A percentile compares a stretch with the other conserved stretches of the same genome.
These are phyloP conservation scores for Gonium pectorale DNA, from an alignment of 139 green algal genomes.

Conservation along the genomic window DNA sequence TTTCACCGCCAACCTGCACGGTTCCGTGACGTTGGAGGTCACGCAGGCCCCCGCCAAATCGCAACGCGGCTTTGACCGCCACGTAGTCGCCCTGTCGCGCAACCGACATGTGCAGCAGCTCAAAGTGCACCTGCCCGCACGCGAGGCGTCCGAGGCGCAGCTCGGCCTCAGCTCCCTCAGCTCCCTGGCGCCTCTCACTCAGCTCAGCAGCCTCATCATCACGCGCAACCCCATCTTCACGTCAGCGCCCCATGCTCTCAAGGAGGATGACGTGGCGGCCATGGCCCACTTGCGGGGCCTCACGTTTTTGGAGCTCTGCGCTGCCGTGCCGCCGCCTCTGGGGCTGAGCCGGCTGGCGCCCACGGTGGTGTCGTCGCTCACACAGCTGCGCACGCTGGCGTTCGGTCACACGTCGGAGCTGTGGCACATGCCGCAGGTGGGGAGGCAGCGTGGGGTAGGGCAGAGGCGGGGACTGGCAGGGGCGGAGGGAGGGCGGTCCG, in stretches of 20 bases:
- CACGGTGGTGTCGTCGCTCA: neutral
- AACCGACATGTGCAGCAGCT: conserved; percentile 36
- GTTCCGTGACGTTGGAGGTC: conserved; percentile 30
- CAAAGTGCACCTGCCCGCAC: conserved; percentile 18
- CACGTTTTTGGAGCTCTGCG: conserved; percentile 36
- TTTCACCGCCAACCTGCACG: conserved; percentile 21
- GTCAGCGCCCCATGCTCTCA: conserved; percentile 2
- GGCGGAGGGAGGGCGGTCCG: neutral
- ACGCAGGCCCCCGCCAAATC: neutral
- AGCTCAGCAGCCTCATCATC: conserved; percentile 12
- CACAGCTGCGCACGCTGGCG: conserved; percentile 30
- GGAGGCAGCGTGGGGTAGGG: neutral
- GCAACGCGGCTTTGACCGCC: conserved; percentile 34
- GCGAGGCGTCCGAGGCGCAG: conserved; percentile 1
- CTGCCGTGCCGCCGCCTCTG: conserved; percentile 23
- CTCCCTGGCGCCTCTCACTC: neutral
- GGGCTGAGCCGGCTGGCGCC: neutral
- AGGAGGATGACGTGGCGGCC: neutral
- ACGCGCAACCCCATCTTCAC: conserved; percentile 35
- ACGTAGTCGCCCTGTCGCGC: conserved; percentile 1
- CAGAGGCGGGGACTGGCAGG: neutral
- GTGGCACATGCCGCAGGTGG: conserved; percentile 24
- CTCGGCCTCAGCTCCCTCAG: neutral
- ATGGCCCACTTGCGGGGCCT: neutral
- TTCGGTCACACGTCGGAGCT: conserved; percentile 34